These are phyloP conservation scores for Gloeopeniophorella convolvens DNA, from an alignment of 768 basidiomycete species.

Conservation along the genomic window DNA sequence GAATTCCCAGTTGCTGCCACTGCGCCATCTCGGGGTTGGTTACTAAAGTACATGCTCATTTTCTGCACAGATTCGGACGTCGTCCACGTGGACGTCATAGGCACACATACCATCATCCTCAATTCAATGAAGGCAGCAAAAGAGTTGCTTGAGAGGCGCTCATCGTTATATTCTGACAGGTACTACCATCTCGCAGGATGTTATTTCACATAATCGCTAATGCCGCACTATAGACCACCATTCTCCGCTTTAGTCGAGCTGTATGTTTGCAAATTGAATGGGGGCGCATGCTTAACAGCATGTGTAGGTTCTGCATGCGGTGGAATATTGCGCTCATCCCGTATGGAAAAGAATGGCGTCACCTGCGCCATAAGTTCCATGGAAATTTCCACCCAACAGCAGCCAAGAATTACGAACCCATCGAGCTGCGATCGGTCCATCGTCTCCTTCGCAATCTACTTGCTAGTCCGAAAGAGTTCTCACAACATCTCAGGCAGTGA, in stretches of 20 bases:
- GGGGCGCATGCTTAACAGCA: background rate
- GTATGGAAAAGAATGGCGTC: background rate
- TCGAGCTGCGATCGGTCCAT: background rate
- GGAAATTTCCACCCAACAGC: background rate
- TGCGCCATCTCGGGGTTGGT: background rate
- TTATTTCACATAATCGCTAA: background rate
- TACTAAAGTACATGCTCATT: background rate
- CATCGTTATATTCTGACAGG: conserved; percentile 6
- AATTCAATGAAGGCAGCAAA: conserved; percentile 29
- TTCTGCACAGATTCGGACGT: conserved; percentile 9
- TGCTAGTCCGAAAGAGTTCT: background rate
- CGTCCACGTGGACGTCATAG: conserved; percentile 19
- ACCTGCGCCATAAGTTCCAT: background rate
- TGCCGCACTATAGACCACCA: background rate
- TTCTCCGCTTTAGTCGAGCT: background rate
- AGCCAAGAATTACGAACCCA: background rate
- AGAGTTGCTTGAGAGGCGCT: conserved; percentile 1
- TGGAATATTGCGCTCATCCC: background rate
- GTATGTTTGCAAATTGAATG: background rate
- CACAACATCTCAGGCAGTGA: background rate
- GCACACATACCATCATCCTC: conserved; percentile 23
- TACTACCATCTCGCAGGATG: background rate
- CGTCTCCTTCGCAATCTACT: background rate
- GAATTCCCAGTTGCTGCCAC: background rate
- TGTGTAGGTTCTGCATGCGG: conserved; percentile 21